Evolutionary conservation across 2,329 filamentous ascomycete genomes (phyloP), one percentile per base, ranked within the genome.

Genomic region (Paradendryphiella salina): DNA sequence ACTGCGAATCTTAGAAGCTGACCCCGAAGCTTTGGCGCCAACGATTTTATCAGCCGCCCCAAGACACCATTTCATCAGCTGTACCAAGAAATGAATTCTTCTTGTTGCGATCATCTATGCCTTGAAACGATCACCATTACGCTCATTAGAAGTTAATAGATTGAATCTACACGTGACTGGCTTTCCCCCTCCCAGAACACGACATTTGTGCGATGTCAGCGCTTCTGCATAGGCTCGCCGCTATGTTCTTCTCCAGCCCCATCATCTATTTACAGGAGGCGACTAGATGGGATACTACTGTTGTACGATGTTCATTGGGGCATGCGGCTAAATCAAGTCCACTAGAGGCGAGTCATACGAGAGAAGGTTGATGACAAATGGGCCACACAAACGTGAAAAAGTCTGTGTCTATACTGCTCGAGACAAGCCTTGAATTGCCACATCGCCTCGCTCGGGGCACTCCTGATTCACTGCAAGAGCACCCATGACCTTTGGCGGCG

Each of bases 351-450:
- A 51, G 55, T 60, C 40, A 33, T 38, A 57, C 59, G 52, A 31
- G 29, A 21, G 40, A 50, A 45, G 43, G 52, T 57, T 60, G 52
- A 57, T 55, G n/a, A n/a, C n/a, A n/a, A 53, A 48, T 52, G 42
- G 32, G 28, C 42, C 37, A 29, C 23, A 26, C 9, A 26, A 26
- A 6, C 23, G n/a, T n/a, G n/a, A 46, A 43, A n/a, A 17, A 35
- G 32, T 11, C 33, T 33, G 20, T 14, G 33, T 38, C 11, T 10
- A 7, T 47, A 23, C 40, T 53, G 46, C 37, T 43, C 35, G 20
- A 44, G 36, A 46, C 29, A 36, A 50, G 23, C 23, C 21, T 40
- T 31, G 23, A 42, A 10, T 26, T 42, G 41, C 28, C 40, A 28
- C 29, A 15, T 45, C 28, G 29, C 20, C 26, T 15, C 13, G 1